Conservation (phyloP, 305 asterid genomes). For the Stenogyne calaminthoides region DNA sequence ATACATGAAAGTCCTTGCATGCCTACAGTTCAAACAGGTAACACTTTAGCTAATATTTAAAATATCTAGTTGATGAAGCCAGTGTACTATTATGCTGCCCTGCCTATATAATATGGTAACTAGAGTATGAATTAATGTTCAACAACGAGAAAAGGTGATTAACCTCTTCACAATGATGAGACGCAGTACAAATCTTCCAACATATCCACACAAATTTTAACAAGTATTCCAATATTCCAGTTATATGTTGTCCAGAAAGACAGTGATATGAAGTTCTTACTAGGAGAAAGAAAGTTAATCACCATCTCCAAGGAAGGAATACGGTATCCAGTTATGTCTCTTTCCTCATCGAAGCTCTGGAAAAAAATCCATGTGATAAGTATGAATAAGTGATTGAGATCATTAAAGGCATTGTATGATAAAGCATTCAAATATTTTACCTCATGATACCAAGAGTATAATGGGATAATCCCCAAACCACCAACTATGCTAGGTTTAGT, state of each 20-base stretch:
- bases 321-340: slow-evolving; percentile 67
- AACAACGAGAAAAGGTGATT: background rate
- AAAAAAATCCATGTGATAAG: slow-evolving; percentile 16
- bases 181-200: slow-evolving; percentile 10
- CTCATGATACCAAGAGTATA: slow-evolving; percentile 93
- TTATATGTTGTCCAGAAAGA: slow-evolving; percentile 27
- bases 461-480: slow-evolving; percentile 71
- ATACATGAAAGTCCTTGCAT: slow-evolving; percentile 85
- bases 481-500: slow-evolving; percentile 63
- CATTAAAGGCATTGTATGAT: slow-evolving; percentile 1
- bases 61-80: slow-evolving; percentile 9
- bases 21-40: slow-evolving; percentile 49
- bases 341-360: slow-evolving; percentile 88
- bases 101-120: background rate
- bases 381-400: slow-evolving; percentile 18
- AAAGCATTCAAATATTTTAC: slow-evolving; percentile 37
- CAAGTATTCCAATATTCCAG: slow-evolving; percentile 5
- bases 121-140: background rate
- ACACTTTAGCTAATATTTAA: slow-evolving; percentile 24
- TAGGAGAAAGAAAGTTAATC: slow-evolving; percentile 83
- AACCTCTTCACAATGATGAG: background rate
- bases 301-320: slow-evolving; percentile 88
- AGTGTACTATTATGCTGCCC: background rate
- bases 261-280: slow-evolving; percentile 58
- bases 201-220: slow-evolving; percentile 11